A percentile compares a stretch with the other conserved stretches of the same genome.
Evolutionary conservation across 768 basidiomycete genomes (phyloP).

Genomic region (Trametes sanguinea): DNA sequence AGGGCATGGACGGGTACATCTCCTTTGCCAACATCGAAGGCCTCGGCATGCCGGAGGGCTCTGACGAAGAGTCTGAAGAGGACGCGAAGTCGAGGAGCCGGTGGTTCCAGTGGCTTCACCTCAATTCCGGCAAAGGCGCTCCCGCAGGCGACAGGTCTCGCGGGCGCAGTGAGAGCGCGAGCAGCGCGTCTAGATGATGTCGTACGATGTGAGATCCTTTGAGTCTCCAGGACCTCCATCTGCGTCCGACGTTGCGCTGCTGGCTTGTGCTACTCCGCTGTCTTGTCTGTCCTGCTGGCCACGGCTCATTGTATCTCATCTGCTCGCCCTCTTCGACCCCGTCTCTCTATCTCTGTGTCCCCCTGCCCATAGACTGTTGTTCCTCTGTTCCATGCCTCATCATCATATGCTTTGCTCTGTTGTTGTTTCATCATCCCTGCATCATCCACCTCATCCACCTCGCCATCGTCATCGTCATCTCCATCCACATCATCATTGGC

Average conservation of each 20-base stretch:
- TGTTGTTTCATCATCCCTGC: slow-evolving; percentile 14
- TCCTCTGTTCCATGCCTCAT: slow-evolving; percentile 1
- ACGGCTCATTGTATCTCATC: slow-evolving; percentile 4
- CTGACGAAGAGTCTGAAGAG: slow-evolving; percentile 36
- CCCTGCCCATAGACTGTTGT: slow-evolving; percentile 3
- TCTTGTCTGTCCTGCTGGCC: slow-evolving; percentile 14
- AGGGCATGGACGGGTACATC: slow-evolving; percentile 61
- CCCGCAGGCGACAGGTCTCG: slow-evolving; percentile 6
- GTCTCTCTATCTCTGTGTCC: background rate
- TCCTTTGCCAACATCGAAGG: slow-evolving; percentile 70
- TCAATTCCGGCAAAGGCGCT: slow-evolving; percentile 15
- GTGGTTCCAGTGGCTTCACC: slow-evolving; percentile 29
- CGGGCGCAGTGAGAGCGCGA: slow-evolving; percentile 22
- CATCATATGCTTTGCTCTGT: slow-evolving; percentile 13
- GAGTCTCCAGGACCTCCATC: slow-evolving; percentile 4
- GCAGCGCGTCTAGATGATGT: slow-evolving; percentile 22
- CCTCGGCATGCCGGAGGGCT: slow-evolving; percentile 56
- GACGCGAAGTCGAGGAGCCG: slow-evolving; percentile 23
- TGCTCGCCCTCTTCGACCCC: background rate
- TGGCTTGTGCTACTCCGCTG: slow-evolving; percentile 11
- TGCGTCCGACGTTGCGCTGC: slow-evolving; percentile 16
- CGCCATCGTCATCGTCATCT: slow-evolving; percentile 7
- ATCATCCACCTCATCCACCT: background rate
- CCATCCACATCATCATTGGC: background rate
- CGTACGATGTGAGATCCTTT: slow-evolving; percentile 1